Percentiles rank a stretch among this genome's conserved stretches.
phyloP scores from a whole-genome alignment of 495 filamentous ascomycete genomes.

The Xylaria cubensis region DNA sequence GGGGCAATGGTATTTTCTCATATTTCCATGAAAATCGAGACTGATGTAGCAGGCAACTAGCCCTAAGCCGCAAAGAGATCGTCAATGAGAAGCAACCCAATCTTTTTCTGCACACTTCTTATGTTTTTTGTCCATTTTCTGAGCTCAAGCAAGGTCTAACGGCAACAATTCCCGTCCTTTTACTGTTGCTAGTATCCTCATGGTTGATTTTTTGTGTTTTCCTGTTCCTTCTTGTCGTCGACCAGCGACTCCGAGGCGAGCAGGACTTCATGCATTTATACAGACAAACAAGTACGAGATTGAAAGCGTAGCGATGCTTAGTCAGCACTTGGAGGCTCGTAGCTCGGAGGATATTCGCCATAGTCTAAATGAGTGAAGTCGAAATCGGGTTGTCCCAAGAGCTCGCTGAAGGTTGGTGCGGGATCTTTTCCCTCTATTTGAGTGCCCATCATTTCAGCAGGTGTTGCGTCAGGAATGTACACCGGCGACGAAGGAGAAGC shows the following conservation, averaged over 20 bases:
- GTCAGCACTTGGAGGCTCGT: not conserved
- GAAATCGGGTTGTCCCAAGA: not conserved
- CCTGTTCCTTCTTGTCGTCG: not conserved
- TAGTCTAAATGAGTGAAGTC: not conserved
- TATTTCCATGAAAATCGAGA: not conserved
- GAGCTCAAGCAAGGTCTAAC: not conserved
- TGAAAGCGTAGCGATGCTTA: not conserved
- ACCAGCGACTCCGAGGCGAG: not conserved
- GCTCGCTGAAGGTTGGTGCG: not conserved
- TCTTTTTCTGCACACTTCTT: not conserved
- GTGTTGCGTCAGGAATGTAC: not conserved
- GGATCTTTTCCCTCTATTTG: not conserved
- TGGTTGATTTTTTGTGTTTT: not conserved
- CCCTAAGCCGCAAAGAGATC: not conserved
- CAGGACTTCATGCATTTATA: not conserved
- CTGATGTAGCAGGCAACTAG: not conserved
- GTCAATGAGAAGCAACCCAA: not conserved
- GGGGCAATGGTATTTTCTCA: not conserved
- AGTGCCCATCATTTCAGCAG: not conserved
- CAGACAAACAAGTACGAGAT: not conserved
- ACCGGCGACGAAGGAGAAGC: conserved; percentile 3
- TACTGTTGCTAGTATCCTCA: not conserved
- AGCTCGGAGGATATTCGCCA: conserved; percentile 3
- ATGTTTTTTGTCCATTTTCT: not conserved
- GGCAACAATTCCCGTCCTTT: not conserved